Conservation (phyloP, 2,329 filamentous ascomycete species). For the Trichophaea hybrida region DNA sequence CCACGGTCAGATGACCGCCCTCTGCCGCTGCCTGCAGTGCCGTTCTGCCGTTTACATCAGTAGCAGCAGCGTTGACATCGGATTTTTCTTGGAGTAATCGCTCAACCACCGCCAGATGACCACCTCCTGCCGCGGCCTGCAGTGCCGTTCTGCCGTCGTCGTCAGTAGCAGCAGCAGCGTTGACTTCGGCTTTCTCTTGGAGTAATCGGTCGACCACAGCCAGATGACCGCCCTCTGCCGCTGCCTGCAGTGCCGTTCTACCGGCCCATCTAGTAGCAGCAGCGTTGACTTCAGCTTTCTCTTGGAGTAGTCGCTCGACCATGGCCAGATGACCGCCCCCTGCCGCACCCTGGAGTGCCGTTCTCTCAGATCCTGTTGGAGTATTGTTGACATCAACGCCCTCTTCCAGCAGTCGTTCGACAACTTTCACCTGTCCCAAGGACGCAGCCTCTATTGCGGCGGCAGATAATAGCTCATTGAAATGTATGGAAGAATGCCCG, state of each 20-base stretch:
- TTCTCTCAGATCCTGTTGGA: not conserved
- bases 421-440: slow-evolving; percentile 4
- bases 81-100: too few species aligned
- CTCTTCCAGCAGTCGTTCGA: not conserved
- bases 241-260: not conserved
- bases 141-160: not conserved
- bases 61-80: too few species aligned
- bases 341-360: not conserved
- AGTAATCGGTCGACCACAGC: not conserved
- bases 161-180: too few species aligned
- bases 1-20: too few species aligned
- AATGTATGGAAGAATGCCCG: too few species aligned
- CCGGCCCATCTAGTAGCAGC: not conserved
- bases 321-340: too few species aligned
- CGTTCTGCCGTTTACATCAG: too few species aligned
- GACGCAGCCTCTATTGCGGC: not conserved
- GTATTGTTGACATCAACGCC: not conserved
- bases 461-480: not conserved
- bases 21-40: too few species aligned
- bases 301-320: too few species aligned
- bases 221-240: not conserved
- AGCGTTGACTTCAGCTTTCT: not conserved
- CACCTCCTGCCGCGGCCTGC: too few species aligned
- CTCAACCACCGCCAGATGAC: too few species aligned
- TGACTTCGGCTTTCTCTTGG: too few species aligned